These are phyloP conservation scores for Elongisporangium anandrum DNA, from an alignment of 352 stramenopile genomes.

Conservation along the genomic window DNA sequence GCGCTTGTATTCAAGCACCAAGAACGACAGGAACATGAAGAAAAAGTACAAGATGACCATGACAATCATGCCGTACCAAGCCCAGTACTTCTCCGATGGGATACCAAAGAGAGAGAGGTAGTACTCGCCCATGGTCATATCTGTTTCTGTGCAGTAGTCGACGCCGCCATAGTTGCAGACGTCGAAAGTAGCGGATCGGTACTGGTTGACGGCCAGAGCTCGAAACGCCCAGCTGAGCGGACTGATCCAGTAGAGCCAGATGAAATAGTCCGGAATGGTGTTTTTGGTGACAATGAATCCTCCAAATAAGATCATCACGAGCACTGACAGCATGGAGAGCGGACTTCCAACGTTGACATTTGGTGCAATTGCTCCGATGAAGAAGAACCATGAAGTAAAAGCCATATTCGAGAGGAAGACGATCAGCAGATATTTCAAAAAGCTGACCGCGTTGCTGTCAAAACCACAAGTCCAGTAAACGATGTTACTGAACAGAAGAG, in stretches of 20 bases:
- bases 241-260: conserved; percentile 65
- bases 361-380: conserved; percentile 23
- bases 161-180: conserved; percentile 24
- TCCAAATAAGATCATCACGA: conserved; percentile 42
- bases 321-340: conserved; percentile 32
- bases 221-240: conserved; percentile 45
- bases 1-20: conserved; percentile 22
- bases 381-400: conserved; percentile 38
- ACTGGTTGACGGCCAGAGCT: conserved; percentile 41
- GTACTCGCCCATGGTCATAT: conserved; percentile 30
- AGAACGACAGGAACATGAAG: conserved; percentile 24
- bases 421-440: conserved; percentile 43
- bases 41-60: conserved; percentile 27
- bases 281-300: conserved; percentile 32
- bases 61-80: conserved; percentile 33
- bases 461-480: conserved; percentile 87
- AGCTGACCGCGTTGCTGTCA: conserved; percentile 18
- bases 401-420: conserved; percentile 36
- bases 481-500: conserved; percentile 72
- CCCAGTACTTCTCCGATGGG: conserved; percentile 31
- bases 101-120: conserved; percentile 36
- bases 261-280: conserved; percentile 41
- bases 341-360: conserved; percentile 34
- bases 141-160: conserved; percentile 26
- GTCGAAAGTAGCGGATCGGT: conserved; percentile 22